Evolutionary conservation across 352 stramenopile genomes (phyloP).

Genomic region (Pythium aristosporum): DNA sequence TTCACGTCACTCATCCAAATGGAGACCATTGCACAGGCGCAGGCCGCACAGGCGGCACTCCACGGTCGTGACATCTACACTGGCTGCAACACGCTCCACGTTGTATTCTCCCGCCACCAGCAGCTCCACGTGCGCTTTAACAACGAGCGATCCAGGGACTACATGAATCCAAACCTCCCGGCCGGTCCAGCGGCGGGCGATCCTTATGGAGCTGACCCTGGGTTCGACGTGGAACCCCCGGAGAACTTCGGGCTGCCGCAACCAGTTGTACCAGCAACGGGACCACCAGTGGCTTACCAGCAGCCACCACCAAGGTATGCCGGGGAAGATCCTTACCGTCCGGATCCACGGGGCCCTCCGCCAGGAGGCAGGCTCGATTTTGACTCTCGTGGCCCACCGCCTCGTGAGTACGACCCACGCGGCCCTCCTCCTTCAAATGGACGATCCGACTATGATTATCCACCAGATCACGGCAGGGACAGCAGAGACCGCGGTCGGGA

Average conservation of each 20-base stretch:
- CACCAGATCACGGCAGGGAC: background rate
- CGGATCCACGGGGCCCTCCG: constrained; percentile 13
- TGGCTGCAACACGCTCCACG: constrained; percentile 79
- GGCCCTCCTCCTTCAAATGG: constrained; percentile 3
- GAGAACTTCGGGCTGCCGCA: constrained; percentile 22
- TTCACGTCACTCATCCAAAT: constrained; percentile 84
- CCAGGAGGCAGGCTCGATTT: background rate
- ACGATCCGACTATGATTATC: constrained; percentile 19
- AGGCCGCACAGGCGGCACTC: constrained; percentile 64
- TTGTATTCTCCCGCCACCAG: constrained; percentile 71
- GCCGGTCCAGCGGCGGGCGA: constrained; percentile 26
- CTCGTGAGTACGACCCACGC: constrained; percentile 7
- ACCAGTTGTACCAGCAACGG: background rate
- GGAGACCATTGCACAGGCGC: constrained; percentile 69
- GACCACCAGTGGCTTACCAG: constrained; percentile 11
- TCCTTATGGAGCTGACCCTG: background rate
- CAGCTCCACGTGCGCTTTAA: constrained; percentile 79
- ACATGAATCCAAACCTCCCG: constrained; percentile 73
- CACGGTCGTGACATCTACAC: constrained; percentile 86
- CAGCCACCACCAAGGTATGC: constrained; percentile 16
- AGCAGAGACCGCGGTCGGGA: constrained; percentile 1
- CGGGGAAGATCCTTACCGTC: constrained; percentile 3
- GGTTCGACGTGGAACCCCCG: constrained; percentile 18
- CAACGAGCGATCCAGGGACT: constrained; percentile 71
- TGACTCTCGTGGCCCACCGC: constrained; percentile 12